Conservation (phyloP, 305 asterid genomes). For the Fraxinus sp. region DNA sequence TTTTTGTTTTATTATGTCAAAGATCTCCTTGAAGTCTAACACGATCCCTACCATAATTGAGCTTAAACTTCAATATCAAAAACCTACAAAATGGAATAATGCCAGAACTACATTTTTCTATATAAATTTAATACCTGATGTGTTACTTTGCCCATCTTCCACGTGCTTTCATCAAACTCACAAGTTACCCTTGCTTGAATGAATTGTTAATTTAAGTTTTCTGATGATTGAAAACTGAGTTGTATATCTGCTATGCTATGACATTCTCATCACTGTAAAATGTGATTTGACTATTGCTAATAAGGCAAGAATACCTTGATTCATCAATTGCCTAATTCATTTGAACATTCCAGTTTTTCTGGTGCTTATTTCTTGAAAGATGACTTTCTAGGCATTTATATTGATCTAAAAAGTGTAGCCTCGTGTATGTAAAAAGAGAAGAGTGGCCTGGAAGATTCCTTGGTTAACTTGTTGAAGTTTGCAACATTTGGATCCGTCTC, state of each 20-base stretch:
- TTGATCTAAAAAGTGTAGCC: background rate
- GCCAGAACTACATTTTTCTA: background rate
- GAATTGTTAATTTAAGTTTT: background rate
- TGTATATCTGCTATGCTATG: background rate
- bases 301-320: background rate
- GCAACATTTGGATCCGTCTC: background rate
- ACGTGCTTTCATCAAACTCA: background rate
- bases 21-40: background rate
- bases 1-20: background rate
- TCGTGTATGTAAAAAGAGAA: background rate
- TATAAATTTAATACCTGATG: background rate
- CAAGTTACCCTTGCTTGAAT: slow-evolving; percentile 1
- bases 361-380: background rate
- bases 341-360: background rate
- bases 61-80: slow-evolving; percentile 15
- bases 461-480: background rate
- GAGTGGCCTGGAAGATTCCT: background rate
- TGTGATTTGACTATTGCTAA: background rate
- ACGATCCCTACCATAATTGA: background rate
- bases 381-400: background rate
- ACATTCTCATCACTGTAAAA: background rate
- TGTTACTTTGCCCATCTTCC: background rate
- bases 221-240: slow-evolving; percentile 11
- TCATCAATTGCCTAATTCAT: background rate
- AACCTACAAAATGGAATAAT: background rate